phyloP scores from a whole-genome alignment of 2,329 filamentous ascomycete species.

The Aspergillus viridinutans region DNA sequence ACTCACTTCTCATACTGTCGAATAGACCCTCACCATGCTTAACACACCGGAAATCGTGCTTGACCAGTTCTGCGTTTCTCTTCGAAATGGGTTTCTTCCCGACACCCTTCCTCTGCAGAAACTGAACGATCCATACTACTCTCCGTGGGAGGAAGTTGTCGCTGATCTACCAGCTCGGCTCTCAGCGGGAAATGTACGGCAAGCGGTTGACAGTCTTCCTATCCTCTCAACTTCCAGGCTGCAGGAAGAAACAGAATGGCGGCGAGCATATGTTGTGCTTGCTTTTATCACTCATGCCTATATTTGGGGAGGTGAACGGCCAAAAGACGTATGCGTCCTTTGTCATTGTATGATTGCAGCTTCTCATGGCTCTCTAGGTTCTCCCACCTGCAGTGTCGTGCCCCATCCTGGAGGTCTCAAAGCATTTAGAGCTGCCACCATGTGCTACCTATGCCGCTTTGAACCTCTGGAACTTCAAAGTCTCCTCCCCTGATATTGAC shows the following conservation, averaged over 20 bases:
- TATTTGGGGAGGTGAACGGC: slow-evolving; percentile 73
- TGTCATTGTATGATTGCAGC: not conserved
- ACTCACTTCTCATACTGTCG: not conserved
- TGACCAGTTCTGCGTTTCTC: slow-evolving; percentile 62
- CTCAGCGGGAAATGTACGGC: slow-evolving; percentile 67
- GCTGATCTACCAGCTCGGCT: slow-evolving; percentile 75
- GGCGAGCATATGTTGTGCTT: slow-evolving; percentile 72
- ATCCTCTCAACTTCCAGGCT: slow-evolving; percentile 73
- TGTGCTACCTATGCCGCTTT: slow-evolving; percentile 43
- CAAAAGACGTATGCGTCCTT: slow-evolving; percentile 55
- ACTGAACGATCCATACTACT: slow-evolving; percentile 79
- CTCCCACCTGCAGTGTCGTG: slow-evolving; percentile 34
- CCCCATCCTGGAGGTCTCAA: slow-evolving; percentile 36
- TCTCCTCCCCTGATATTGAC: slow-evolving; percentile 20
- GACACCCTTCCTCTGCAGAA: slow-evolving; percentile 67
- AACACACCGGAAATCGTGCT: slow-evolving; percentile 39
- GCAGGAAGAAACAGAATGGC: slow-evolving; percentile 78
- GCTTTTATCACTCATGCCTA: slow-evolving; percentile 75
- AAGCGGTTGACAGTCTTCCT: slow-evolving; percentile 70
- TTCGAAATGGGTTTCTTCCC: slow-evolving; percentile 74
- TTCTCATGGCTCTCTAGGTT: slow-evolving; percentile 18
- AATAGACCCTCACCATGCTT: slow-evolving; percentile 19
- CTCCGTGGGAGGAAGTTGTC: slow-evolving; percentile 79
- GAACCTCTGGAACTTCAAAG: slow-evolving; percentile 38
- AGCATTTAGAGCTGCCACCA: slow-evolving; percentile 35